Percentiles rank a stretch among this genome's conserved stretches.
phyloP scores from a whole-genome alignment of 164 flowering plant species.

The Tinospora cordifolia region DNA sequence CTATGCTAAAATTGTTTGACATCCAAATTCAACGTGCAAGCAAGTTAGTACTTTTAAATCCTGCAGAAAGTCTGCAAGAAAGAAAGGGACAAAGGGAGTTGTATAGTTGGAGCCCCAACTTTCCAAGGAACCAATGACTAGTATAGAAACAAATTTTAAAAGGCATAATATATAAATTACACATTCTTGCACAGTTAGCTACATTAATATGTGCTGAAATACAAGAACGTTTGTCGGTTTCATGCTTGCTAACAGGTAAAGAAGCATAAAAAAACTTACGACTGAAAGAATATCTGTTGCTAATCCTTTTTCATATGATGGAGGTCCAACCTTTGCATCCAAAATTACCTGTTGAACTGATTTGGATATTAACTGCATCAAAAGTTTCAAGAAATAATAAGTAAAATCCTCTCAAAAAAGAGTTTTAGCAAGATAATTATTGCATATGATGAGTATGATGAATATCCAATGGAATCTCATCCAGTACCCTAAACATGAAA shows the following conservation, averaged over 20 bases:
- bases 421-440: background rate
- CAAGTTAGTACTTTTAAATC: background rate
- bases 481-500: background rate
- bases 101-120: no score
- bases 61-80: background rate
- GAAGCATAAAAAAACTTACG: slow-evolving; percentile 36
- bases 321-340: slow-evolving; percentile 97
- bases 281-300: slow-evolving; percentile 70
- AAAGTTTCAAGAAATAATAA: background rate
- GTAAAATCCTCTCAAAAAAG: background rate
- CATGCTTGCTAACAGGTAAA: background rate
- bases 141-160: no score
- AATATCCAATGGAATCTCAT: background rate
- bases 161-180: background rate
- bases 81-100: no score
- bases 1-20: background rate
- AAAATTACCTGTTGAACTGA: slow-evolving; percentile 75
- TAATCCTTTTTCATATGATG: slow-evolving; percentile 71
- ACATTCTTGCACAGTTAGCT: background rate
- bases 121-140: no score
- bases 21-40: background rate
- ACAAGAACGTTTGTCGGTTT: background rate
- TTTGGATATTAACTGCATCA: slow-evolving; percentile 51
- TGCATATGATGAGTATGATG: background rate
- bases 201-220: background rate